phyloP scores from a whole-genome alignment of 192 early-diverging fungal species.

The Coemansia sp. region DNA sequence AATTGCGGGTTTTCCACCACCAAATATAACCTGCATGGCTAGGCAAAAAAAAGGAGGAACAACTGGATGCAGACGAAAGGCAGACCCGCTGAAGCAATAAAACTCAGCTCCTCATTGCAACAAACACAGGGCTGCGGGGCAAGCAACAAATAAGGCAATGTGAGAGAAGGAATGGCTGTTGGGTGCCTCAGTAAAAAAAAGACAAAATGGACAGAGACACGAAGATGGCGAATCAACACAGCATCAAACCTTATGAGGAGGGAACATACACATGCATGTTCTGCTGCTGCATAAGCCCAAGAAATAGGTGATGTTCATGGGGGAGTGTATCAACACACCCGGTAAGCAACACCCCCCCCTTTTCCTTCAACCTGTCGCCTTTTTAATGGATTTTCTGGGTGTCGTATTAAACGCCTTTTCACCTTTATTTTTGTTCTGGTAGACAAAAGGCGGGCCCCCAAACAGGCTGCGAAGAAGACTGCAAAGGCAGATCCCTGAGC shows the following conservation, averaged over 20 bases:
- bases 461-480: no score
- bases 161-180: background rate
- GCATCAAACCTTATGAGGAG: background rate
- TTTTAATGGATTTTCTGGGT: background rate
- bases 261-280: background rate
- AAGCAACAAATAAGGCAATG: background rate
- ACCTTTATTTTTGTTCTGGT: no score
- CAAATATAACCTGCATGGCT: background rate
- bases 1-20: background rate
- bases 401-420: background rate
- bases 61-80: background rate
- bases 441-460: no score
- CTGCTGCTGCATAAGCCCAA: background rate
- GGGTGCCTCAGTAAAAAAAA: background rate
- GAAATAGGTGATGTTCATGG: no score
- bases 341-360: background rate
- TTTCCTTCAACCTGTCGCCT: background rate
- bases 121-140: no score
- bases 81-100: no score
- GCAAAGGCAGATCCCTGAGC: no score
- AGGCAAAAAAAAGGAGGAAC: background rate
- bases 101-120: no score
- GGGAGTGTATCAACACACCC: background rate
- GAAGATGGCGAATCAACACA: constrained; percentile 1
- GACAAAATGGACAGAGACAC: background rate